phyloP scores from a whole-genome alignment of 2,329 filamentous ascomycete genomes.

The Tolypocladium endophyticum region DNA sequence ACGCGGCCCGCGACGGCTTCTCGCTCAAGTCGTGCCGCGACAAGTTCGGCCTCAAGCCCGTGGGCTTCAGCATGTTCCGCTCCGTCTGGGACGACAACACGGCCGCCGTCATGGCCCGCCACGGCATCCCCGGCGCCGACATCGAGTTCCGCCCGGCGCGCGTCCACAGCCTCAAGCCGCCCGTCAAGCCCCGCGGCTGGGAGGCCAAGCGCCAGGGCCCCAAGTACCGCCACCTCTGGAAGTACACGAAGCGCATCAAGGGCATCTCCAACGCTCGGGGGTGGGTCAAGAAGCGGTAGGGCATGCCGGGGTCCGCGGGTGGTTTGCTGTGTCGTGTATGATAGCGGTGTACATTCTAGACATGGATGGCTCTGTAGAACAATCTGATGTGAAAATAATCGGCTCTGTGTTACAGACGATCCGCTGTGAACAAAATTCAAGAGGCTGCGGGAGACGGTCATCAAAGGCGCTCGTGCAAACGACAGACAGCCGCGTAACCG shows the following conservation, averaged over 20 bases:
- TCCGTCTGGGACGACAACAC: constrained; percentile 83
- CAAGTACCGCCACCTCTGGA: constrained; percentile 56
- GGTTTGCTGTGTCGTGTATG: not conserved
- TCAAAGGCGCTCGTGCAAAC: not conserved
- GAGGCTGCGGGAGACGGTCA: not conserved
- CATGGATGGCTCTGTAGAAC: not conserved
- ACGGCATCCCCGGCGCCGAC: constrained; percentile 64
- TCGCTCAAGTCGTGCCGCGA: constrained; percentile 64
- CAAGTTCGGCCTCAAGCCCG: constrained; percentile 56
- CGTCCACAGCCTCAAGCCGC: constrained; percentile 55
- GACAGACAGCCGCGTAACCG: not conserved
- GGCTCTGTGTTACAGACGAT: no score
- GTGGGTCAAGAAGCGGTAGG: constrained; percentile 29
- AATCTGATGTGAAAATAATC: not conserved
- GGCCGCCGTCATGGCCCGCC: constrained; percentile 73
- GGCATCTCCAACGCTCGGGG: constrained; percentile 31
- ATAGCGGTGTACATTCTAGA: not conserved
- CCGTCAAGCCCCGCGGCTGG: constrained; percentile 52
- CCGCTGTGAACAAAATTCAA: no score
- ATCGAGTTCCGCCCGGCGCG: constrained; percentile 77
- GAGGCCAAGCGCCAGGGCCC: constrained; percentile 54
- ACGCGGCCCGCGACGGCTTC: constrained; percentile 54
- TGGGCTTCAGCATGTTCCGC: constrained; percentile 83
- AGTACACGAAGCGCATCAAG: constrained; percentile 51
- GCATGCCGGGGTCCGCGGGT: not conserved